A percentile compares a stretch with the other conserved stretches of the same genome.
These are phyloP conservation scores for Xylariaceae sp. DNA, from an alignment of 2,329 filamentous ascomycete genomes.

Conservation along the genomic window DNA sequence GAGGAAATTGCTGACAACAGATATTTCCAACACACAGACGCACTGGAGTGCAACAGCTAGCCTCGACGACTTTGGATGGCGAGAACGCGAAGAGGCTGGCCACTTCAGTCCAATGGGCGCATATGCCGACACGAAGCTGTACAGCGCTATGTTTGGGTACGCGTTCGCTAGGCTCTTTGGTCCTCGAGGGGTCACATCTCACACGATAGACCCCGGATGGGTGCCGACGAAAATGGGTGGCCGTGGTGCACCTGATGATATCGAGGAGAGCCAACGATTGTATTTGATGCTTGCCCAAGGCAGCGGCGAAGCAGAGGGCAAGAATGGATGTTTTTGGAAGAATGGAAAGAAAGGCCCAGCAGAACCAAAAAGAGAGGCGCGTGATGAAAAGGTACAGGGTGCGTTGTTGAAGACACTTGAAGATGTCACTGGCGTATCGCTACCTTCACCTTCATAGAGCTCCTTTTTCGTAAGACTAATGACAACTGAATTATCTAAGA, in stretches of 20 bases:
- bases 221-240: conserved; percentile 55
- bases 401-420: conserved; percentile 38
- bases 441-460: conserved; percentile 5
- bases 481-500: too few relatives aligned
- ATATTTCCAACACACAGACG: conserved; percentile 21
- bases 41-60: conserved; percentile 40
- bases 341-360: conserved; percentile 25
- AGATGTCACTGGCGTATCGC: conserved; percentile 23
- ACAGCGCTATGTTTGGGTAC: conserved; percentile 55
- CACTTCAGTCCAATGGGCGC: conserved; percentile 10
- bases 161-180: conserved; percentile 22
- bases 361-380: conserved; percentile 29
- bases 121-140: conserved; percentile 55
- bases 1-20: too few relatives aligned
- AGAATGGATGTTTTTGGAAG: conserved; percentile 40
- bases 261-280: conserved; percentile 44
- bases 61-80: conserved; percentile 35
- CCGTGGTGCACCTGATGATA: conserved; percentile 41
- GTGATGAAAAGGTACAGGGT: conserved; percentile 44
- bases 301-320: conserved; percentile 27
- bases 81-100: conserved; percentile 10
- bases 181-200: too few relatives aligned
- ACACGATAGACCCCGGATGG: conserved; percentile 49
- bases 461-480: too few relatives aligned
- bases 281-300: conserved; percentile 48